phyloP scores from a whole-genome alignment of 148 eudicot species.

The Camellia japonica region DNA sequence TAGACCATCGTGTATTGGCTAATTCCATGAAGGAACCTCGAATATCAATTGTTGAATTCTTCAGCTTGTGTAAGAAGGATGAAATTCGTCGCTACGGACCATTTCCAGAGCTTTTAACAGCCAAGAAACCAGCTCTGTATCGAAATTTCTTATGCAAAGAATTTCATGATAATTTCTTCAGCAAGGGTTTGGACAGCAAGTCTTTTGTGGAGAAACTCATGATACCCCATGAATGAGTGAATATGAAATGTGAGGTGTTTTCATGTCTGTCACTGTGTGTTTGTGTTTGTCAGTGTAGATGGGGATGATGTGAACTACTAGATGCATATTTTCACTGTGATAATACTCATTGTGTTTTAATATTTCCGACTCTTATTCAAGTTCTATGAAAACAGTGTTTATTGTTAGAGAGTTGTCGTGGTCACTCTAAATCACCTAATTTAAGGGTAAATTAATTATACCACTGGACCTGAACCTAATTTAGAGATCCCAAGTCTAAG shows the following conservation, averaged over 20 bases:
- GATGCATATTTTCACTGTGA: no score
- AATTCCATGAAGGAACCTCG: constrained; percentile 12
- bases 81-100: constrained; percentile 20
- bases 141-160: constrained; percentile 23
- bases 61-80: background rate
- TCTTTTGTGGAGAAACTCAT: constrained; percentile 5
- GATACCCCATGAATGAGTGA: background rate
- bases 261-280: no score
- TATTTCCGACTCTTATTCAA: no score
- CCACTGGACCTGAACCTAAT: no score
- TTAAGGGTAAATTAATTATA: no score
- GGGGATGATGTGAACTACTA: no score
- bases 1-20: constrained; percentile 29
- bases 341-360: no score
- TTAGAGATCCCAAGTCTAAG: no score
- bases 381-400: no score
- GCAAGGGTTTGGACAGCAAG: constrained; percentile 24
- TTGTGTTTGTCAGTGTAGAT: no score
- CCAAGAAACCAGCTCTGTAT: constrained; percentile 22
- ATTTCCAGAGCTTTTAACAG: constrained; percentile 27
- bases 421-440: no score
- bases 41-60: constrained; percentile 23
- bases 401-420: no score
- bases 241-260: background rate
- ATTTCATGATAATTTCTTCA: constrained; percentile 9